Conservation (phyloP, 257 asterid genomes). For the Coffea canephora region DNA sequence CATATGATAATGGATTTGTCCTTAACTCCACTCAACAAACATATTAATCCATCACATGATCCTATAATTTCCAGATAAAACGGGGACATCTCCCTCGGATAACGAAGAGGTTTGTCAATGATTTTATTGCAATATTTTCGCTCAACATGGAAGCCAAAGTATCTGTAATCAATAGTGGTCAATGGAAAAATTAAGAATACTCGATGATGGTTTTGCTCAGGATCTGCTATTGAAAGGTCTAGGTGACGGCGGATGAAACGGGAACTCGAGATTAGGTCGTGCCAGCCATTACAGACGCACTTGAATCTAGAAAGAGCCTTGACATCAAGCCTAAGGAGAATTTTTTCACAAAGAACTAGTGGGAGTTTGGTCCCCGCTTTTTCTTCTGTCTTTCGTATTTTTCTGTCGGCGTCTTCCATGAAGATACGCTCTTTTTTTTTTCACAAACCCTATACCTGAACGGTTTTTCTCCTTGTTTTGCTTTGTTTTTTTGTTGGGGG, state of each 20-base stretch:
- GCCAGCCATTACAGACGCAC: too few relatives aligned
- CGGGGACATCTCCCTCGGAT: not conserved
- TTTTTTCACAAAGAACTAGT: too few relatives aligned
- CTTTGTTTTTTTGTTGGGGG: too few relatives aligned
- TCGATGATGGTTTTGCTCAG: not conserved
- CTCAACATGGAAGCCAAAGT: not conserved
- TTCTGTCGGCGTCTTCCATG: not conserved
- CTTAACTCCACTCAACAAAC: not conserved
- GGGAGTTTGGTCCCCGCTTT: too few relatives aligned
- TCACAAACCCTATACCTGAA: too few relatives aligned
- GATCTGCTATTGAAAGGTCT: not conserved
- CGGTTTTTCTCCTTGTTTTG: too few relatives aligned
- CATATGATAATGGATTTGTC: not conserved
- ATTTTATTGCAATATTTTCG: not conserved
- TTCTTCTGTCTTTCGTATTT: not conserved
- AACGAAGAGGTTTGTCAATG: not conserved
- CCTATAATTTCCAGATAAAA: not conserved
- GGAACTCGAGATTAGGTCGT: not conserved
- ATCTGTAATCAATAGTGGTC: not conserved
- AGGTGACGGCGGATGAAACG: not conserved
- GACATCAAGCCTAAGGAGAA: too few relatives aligned
- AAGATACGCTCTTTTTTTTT: too few relatives aligned
- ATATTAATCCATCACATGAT: slow-evolving; percentile 1
- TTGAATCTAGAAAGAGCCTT: too few relatives aligned
- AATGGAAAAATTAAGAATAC: not conserved